These are phyloP conservation scores for Diplodia seriata DNA, from an alignment of 2,329 filamentous ascomycete genomes.

Conservation along the genomic window DNA sequence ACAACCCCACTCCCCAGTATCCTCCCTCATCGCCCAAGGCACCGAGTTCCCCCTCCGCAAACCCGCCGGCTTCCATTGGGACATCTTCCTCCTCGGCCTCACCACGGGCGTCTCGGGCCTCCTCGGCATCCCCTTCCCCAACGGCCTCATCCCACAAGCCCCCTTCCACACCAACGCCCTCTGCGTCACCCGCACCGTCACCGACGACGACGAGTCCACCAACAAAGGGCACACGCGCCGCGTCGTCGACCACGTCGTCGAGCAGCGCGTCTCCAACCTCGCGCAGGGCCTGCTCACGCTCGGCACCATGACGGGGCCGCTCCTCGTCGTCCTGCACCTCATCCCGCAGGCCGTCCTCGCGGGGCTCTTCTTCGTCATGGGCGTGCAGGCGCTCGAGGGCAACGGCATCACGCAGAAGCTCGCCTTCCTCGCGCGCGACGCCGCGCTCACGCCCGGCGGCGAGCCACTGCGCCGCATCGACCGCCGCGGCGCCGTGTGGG, in stretches of 20 bases:
- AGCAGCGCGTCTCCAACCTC: constrained; percentile 64
- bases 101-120: constrained; percentile 63
- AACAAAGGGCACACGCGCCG: constrained; percentile 52
- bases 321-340: constrained; percentile 60
- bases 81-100: constrained; percentile 64
- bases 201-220: constrained; percentile 47
- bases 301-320: constrained; percentile 63
- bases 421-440: constrained; percentile 57
- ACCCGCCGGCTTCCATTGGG: constrained; percentile 67
- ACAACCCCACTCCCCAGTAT: constrained; percentile 42
- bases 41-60: constrained; percentile 64
- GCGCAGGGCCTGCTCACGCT: constrained; percentile 62
- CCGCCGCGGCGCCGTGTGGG: constrained; percentile 53
- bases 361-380: constrained; percentile 66
- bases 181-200: constrained; percentile 50
- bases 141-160: constrained; percentile 66
- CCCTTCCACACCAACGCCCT: constrained; percentile 65
- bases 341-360: constrained; percentile 63
- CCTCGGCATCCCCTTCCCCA: constrained; percentile 64
- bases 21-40: constrained; percentile 63
- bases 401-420: constrained; percentile 63
- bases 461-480: constrained; percentile 56
- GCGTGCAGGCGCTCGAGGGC: constrained; percentile 58
- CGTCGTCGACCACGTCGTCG: constrained; percentile 58
- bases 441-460: constrained; percentile 55